These are phyloP conservation scores for Trichoderma guizhouense DNA, from an alignment of 2,329 filamentous ascomycete species.

Conservation along the genomic window DNA sequence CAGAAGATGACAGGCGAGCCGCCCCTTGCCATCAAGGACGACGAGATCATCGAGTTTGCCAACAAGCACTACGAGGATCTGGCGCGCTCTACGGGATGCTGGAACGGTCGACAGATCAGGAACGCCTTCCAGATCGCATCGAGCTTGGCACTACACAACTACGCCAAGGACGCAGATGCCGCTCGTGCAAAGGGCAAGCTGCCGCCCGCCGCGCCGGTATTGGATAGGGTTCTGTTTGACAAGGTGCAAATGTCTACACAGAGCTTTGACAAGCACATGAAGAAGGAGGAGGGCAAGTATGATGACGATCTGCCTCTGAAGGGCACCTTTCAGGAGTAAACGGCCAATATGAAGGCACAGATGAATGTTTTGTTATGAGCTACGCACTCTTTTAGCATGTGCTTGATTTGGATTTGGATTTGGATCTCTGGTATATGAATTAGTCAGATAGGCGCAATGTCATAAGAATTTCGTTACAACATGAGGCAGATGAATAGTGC, in stretches of 20 bases:
- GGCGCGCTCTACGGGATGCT: constrained; percentile 28
- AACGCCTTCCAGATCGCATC: constrained; percentile 38
- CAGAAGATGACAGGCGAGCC: constrained; percentile 36
- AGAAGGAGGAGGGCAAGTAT: constrained; percentile 34
- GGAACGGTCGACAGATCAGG: constrained; percentile 40
- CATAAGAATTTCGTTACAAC: neutral
- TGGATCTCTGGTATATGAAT: neutral
- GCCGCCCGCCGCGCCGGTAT: constrained; percentile 34
- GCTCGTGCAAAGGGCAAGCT: constrained; percentile 33
- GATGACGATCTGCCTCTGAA: constrained; percentile 34
- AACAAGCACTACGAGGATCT: constrained; percentile 32
- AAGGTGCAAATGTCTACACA: constrained; percentile 44
- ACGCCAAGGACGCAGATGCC: constrained; percentile 29
- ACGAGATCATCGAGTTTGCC: constrained; percentile 37
- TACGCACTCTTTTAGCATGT: neutral
- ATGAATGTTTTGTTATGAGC: neutral
- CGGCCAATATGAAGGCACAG: neutral
- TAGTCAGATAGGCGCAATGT: neutral
- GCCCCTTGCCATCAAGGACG: constrained; percentile 32
- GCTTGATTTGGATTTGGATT: neutral
- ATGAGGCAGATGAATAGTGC: neutral
- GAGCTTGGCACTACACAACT: constrained; percentile 37
- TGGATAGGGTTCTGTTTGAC: constrained; percentile 38
- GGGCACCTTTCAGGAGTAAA: constrained; percentile 32
- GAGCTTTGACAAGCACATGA: constrained; percentile 42